Base-by-base conservation (phyloP, 148 eudicot species). In the Silene uniflora region DNA sequence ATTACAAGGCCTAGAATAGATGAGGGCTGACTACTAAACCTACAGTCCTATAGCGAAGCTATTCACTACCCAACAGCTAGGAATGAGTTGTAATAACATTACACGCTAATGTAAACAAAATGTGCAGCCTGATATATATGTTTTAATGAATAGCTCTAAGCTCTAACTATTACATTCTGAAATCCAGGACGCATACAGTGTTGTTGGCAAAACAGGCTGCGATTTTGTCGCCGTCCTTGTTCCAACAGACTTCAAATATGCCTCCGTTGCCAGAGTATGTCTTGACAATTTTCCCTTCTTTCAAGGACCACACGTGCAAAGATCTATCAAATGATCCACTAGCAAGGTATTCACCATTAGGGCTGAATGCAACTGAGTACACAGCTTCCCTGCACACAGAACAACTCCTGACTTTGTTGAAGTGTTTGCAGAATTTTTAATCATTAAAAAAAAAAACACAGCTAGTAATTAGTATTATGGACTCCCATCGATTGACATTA, bases 181-280 rank as follows among this genome's bases (percentile, higher is more conserved):
- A 73, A 85, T 84, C 80, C 71, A 87, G 67, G 52, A 90, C 91
- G 72, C 89, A 87, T 0, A 94, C 86, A 7, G 87, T 87, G 68
- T 89, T 89, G 85, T 94, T 82, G 63, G 96, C 90, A 24, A 84
- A 94, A 83, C 96, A 94, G 35, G 91, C 97, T 35, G 97, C 98
- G 47, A 94, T 83, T 78, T 88, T 91, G 74, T 90, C 86, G 27
- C 97, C 97, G 64, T 94, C 93, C 78, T 87, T 89, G 73, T 94
- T 91, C 98, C 98, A 94, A 75, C 93, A 92, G 10, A 92, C 98
- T 83, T 91, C 97, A 69, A 94, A 92, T 55, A 91, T 92, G 65
- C 93, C 91, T 44, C 98, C 97, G 68, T 83, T 84, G 35, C 98
- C 89, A 0, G 80, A 77, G 81, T 84, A 94, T 10, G 96, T 89